These are phyloP conservation scores for Coleophoma cylindrospora DNA, from an alignment of 2,329 filamentous ascomycete species.

Conservation along the genomic window DNA sequence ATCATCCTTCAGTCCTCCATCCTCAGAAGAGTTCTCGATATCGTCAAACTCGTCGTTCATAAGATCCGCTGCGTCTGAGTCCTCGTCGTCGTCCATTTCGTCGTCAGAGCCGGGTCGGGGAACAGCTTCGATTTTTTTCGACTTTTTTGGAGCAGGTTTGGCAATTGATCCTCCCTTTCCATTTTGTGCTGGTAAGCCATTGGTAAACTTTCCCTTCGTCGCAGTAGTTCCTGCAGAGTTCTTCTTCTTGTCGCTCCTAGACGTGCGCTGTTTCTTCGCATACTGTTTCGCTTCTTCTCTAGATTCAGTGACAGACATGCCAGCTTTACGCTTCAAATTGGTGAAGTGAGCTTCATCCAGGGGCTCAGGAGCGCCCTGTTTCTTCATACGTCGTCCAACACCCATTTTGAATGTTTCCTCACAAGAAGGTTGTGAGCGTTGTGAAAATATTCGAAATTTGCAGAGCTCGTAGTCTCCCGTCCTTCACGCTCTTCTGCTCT, in stretches of 20 bases:
- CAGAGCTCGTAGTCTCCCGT: background rate
- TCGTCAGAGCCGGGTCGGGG: slow-evolving; percentile 34
- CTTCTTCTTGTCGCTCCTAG: slow-evolving; percentile 31
- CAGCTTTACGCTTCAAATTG: slow-evolving; percentile 80
- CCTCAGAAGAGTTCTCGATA: slow-evolving; percentile 26
- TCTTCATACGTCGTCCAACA: slow-evolving; percentile 87
- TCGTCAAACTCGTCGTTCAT: slow-evolving; percentile 38
- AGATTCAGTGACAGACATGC: slow-evolving; percentile 55
- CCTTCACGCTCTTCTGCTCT: background rate
- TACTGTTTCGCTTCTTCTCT: slow-evolving; percentile 40
- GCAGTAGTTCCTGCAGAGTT: slow-evolving; percentile 23
- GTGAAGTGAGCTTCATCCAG: slow-evolving; percentile 76
- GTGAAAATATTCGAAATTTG: slow-evolving; percentile 1
- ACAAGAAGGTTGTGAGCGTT: background rate
- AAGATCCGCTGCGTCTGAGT: slow-evolving; percentile 41
- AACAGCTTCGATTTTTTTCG: slow-evolving; percentile 34
- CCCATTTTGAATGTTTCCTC: slow-evolving; percentile 59
- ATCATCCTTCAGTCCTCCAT: slow-evolving; percentile 44
- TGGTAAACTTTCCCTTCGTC: slow-evolving; percentile 29
- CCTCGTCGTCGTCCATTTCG: slow-evolving; percentile 31
- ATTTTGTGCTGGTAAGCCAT: slow-evolving; percentile 25
- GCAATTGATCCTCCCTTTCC: slow-evolving; percentile 23
- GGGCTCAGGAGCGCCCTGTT: slow-evolving; percentile 81
- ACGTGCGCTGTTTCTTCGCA: slow-evolving; percentile 58
- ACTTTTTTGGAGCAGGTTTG: slow-evolving; percentile 30